phyloP scores from a whole-genome alignment of 768 basidiomycete species.

The Trametes sanguinea region DNA sequence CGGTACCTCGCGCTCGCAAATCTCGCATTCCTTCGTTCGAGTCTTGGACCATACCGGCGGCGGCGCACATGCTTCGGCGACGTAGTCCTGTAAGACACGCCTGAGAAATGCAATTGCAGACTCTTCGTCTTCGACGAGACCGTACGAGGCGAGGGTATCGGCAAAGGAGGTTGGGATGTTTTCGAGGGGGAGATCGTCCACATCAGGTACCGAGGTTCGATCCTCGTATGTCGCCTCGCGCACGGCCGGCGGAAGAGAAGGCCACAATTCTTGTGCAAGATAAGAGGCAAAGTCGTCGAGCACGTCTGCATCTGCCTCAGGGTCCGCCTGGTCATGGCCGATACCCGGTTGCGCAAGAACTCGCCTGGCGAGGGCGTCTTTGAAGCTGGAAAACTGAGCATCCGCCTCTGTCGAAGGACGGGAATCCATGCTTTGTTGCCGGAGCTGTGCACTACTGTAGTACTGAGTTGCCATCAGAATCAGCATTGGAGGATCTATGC shows the following conservation, averaged over 20 bases:
- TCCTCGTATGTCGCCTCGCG: conserved; percentile 43
- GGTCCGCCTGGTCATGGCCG: conserved; percentile 6
- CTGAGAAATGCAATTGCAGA: conserved; percentile 43
- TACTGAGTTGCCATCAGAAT: no score
- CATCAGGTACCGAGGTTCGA: conserved; percentile 34
- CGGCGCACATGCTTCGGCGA: conserved; percentile 48
- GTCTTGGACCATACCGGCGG: conserved; percentile 56
- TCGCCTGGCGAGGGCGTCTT: conserved; percentile 48
- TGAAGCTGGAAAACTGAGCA: conserved; percentile 36
- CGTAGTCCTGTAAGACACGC: conserved; percentile 43
- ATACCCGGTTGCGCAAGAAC: conserved; percentile 37
- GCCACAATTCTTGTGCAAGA: conserved; percentile 53
- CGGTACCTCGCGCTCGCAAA: conserved; percentile 57
- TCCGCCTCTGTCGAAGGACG: background rate
- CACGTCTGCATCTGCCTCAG: conserved; percentile 29
- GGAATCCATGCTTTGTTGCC: no score
- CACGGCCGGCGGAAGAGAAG: conserved; percentile 40
- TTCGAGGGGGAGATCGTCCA: conserved; percentile 42
- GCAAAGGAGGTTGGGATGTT: conserved; percentile 43
- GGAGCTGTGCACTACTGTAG: no score
- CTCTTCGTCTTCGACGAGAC: conserved; percentile 44
- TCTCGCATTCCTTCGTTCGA: conserved; percentile 55
- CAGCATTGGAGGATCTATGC: no score
- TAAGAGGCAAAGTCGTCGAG: conserved; percentile 58
- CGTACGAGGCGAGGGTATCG: conserved; percentile 55